Conservation (phyloP, 2,329 filamentous ascomycete genomes). For the Fusarium napiforme region DNA sequence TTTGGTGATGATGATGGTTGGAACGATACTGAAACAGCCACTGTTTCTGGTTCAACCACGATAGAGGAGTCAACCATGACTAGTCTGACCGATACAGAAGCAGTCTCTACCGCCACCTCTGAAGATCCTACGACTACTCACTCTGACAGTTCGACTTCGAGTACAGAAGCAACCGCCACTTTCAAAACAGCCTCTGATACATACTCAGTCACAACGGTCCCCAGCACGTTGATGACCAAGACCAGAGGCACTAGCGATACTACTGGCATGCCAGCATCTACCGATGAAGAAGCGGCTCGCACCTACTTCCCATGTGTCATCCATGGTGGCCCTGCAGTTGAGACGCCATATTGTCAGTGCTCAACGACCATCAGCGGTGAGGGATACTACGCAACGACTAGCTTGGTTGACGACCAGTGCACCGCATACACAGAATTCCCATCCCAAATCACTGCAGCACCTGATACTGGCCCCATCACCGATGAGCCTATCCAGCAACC, state of each 20-base stretch:
- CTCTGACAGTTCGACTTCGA: neutral
- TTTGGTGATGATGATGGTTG: neutral
- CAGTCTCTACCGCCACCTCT: neutral
- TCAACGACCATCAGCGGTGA: neutral
- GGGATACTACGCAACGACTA: neutral
- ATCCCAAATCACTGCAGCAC: neutral
- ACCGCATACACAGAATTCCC: neutral
- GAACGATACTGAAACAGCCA: neutral
- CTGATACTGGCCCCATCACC: neutral
- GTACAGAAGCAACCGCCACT: neutral
- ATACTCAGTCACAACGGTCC: neutral
- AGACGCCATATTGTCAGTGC: neutral
- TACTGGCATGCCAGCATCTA: neutral
- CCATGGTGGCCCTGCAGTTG: neutral
- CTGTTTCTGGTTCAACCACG: rapidly evolving
- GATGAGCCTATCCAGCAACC: neutral
- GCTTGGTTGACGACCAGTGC: neutral
- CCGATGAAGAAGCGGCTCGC: neutral
- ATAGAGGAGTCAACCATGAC: neutral
- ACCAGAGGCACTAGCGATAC: neutral
- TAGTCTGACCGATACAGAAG: neutral
- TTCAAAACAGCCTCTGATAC: neutral
- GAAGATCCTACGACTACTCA: neutral
- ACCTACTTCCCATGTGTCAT: neutral
- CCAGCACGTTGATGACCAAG: neutral